Evolutionary conservation across 148 eudicot species (phyloP).

Genomic region (Diospyros kaki): DNA sequence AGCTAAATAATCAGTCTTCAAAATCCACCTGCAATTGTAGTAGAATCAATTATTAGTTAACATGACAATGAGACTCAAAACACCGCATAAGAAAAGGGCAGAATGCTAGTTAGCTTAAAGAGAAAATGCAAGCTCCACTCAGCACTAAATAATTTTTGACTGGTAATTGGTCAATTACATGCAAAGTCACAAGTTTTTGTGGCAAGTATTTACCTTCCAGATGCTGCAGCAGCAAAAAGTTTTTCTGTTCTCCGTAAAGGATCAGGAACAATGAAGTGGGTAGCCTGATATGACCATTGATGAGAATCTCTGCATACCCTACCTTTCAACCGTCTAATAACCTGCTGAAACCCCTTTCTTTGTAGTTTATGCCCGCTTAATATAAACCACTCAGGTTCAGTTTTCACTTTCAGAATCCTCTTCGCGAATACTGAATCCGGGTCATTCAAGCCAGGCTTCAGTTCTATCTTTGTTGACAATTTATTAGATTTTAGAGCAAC

Average conservation of each 20-base stretch:
- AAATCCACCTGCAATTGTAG: conserved; percentile 70
- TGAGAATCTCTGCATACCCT: conserved; percentile 90
- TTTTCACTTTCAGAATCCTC: conserved; percentile 9
- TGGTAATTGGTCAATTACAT: background rate
- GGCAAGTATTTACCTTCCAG: conserved; percentile 62
- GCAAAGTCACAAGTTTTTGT: background rate
- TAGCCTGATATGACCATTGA: conserved; percentile 96
- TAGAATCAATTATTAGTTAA: conserved; percentile 7
- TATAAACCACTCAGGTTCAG: conserved; percentile 65
- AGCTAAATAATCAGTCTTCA: conserved; percentile 81
- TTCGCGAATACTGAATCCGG: background rate
- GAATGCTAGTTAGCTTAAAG: background rate
- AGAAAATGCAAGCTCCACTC: background rate
- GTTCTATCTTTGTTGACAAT: conserved; percentile 17
- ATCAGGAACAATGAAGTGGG: conserved; percentile 86
- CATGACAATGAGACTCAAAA: background rate
- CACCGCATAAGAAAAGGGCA: background rate
- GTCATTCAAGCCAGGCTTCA: conserved; percentile 17
- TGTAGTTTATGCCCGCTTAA: conserved; percentile 87
- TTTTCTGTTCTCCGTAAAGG: conserved; percentile 90
- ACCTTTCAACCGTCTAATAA: conserved; percentile 75
- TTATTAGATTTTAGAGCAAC: conserved; percentile 23
- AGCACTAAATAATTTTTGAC: background rate
- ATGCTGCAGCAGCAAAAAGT: conserved; percentile 96
- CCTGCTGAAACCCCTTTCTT: conserved; percentile 81